Conservation (phyloP, 2,329 filamentous ascomycete species). For the Herpotrichia juniperi region DNA sequence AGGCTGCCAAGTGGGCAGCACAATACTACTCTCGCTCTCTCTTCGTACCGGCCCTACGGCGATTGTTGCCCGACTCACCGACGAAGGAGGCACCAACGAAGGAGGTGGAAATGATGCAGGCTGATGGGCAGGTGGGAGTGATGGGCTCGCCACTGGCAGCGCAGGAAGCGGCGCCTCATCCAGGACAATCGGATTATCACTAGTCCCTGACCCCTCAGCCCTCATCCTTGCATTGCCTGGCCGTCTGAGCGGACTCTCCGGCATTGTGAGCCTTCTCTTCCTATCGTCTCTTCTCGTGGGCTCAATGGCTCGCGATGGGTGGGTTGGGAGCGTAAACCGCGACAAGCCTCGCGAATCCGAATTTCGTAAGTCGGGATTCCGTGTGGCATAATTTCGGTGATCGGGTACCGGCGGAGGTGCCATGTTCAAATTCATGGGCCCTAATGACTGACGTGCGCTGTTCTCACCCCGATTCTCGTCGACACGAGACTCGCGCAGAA, state of each 20-base stretch:
- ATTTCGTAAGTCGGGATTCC: too few species aligned
- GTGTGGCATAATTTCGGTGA: too few species aligned
- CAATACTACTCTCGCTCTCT: slow-evolving; percentile 55
- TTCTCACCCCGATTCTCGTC: not conserved
- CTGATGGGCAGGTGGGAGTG: too few species aligned
- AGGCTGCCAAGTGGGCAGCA: slow-evolving; percentile 83
- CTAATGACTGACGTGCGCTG: not conserved
- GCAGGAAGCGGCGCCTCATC: slow-evolving; percentile 4
- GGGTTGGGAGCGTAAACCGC: slow-evolving; percentile 26
- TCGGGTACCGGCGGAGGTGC: slow-evolving; percentile 8
- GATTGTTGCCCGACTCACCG: too few species aligned
- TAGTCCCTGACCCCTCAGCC: slow-evolving; percentile 12
- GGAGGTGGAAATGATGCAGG: too few species aligned
- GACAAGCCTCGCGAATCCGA: slow-evolving; percentile 15
- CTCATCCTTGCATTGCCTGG: slow-evolving; percentile 34
- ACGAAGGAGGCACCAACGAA: too few species aligned
- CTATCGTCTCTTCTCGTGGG: slow-evolving; percentile 34
- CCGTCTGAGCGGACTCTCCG: slow-evolving; percentile 38
- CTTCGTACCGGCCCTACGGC: slow-evolving; percentile 19
- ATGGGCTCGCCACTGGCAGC: slow-evolving; percentile 5
- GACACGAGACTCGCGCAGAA: slow-evolving; percentile 31
- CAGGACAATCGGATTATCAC: slow-evolving; percentile 28
- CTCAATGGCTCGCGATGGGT: slow-evolving; percentile 23
- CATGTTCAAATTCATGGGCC: too few species aligned
- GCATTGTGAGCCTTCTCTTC: slow-evolving; percentile 42